A percentile compares a stretch with the other conserved stretches of the same genome.
phyloP scores from a whole-genome alignment of 169 alveolate species.

The Eimeria sp. region DNA sequence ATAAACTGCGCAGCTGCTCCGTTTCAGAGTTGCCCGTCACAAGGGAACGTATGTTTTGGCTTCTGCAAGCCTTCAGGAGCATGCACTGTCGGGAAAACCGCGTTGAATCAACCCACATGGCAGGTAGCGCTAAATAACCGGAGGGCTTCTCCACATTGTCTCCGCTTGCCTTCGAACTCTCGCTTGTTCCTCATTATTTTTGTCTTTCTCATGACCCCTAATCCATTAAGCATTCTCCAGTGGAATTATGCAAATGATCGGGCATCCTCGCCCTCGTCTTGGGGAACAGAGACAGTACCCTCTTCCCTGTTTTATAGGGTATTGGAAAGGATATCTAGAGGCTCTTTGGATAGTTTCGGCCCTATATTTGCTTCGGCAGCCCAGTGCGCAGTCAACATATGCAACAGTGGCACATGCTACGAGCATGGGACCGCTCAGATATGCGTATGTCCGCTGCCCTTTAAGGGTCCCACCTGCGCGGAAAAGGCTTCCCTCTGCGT shows the following conservation, averaged over 20 bases:
- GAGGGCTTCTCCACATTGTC: neutral
- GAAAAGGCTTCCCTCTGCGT: conserved; percentile 66
- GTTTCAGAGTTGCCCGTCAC: neutral
- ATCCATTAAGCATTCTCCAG: neutral
- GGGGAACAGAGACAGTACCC: neutral
- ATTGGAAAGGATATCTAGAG: neutral
- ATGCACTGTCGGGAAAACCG: neutral
- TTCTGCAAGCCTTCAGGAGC: neutral
- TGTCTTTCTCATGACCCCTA: neutral
- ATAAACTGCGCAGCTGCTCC: neutral
- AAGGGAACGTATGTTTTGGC: neutral
- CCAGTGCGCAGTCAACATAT: conserved; percentile 35
- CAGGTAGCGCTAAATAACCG: neutral
- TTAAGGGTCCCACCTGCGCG: conserved; percentile 50
- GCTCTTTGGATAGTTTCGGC: neutral
- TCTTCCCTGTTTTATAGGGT: neutral
- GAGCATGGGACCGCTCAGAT: conserved; percentile 47
- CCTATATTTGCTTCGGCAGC: conserved; percentile 8
- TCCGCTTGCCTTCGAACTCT: neutral
- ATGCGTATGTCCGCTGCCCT: conserved; percentile 74
- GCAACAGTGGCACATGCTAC: conserved; percentile 70
- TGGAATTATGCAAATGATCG: neutral
- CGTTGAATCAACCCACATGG: neutral
- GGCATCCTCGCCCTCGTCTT: neutral
- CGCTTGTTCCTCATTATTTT: neutral